Percentiles rank a stretch among this genome's conserved stretches.
Evolutionary conservation across 2,329 filamentous ascomycete species (phyloP).

Genomic region (Neurospora sp.): DNA sequence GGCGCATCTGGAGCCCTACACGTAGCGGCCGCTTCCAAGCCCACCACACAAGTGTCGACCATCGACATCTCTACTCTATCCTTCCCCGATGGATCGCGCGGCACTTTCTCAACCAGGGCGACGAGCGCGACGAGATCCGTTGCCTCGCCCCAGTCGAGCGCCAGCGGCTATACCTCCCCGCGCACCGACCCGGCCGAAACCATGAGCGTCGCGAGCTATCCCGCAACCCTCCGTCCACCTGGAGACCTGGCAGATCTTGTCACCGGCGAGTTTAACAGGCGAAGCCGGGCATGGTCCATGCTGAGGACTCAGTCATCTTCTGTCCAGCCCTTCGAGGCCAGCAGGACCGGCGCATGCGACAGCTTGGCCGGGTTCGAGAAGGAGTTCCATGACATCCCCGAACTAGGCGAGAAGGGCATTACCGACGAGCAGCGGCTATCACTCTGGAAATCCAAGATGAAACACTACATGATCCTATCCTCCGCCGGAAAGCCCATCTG

Average conservation of each 20-base stretch:
- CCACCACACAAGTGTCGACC: conserved; percentile 77
- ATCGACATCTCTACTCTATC: conserved; percentile 71
- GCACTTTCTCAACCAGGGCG: conserved; percentile 44
- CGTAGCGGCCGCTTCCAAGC: conserved; percentile 39
- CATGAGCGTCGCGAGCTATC: conserved; percentile 56
- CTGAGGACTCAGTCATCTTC: conserved; percentile 52
- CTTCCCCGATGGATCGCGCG: conserved; percentile 58
- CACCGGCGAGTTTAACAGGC: conserved; percentile 56
- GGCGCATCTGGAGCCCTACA: conserved; percentile 25
- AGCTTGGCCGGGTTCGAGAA: conserved; percentile 56
- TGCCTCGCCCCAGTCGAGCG: conserved; percentile 24
- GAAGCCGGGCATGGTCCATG: conserved; percentile 59
- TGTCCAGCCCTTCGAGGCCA: conserved; percentile 50
- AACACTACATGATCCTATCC: conserved; percentile 94
- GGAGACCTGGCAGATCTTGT: conserved; percentile 77
- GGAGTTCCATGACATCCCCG: conserved; percentile 70
- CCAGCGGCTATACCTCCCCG: conserved; percentile 27
- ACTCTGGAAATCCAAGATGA: conserved; percentile 84
- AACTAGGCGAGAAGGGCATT: conserved; percentile 20
- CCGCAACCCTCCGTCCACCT: conserved; percentile 49
- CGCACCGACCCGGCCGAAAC: conserved; percentile 48
- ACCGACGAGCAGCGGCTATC: conserved; percentile 51
- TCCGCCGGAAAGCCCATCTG: conserved; percentile 96
- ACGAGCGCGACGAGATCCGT: conserved; percentile 24
- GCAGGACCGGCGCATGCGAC: conserved; percentile 34